Evolutionary conservation across 768 basidiomycete genomes (phyloP), one percentile per base, ranked within the genome.

Genomic region (Russula sp.): DNA sequence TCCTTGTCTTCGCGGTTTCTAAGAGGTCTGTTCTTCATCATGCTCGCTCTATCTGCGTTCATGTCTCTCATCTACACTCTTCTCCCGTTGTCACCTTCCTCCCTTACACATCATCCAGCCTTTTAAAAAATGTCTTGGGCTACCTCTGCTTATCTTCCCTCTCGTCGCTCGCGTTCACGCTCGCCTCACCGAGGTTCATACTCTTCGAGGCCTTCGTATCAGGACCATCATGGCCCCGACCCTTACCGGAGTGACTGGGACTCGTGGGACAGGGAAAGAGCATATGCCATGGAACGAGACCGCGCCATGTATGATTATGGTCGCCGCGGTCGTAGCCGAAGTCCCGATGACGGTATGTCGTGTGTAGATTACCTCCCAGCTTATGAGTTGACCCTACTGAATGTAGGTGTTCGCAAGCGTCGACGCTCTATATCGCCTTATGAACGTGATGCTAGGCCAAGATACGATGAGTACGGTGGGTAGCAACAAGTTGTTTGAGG

Each of bases 1-100:
- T 69, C 67, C 64, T 70, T 52, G 77, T 78, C 34, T 74, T 76
- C 75, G 78, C 76, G 77, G 74, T 75, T 78, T 56, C 68, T 80
- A 84, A 87, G 88, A 92, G 89, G 89, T 92, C 89, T 88, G 89
- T 92, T 82, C 85, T 85, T 85, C 84, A 82, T 85, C 83, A 90
- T 90, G 88, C 87, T 84, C 87, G 85, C 83, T 86, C 83, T 82
- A 83, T 78, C 78, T 79, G 81, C 79, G 77, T 79, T 73, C 70
- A 81, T 81, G 83, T 78, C 84, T 83, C 84, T 86, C 78, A 85
- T 84, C 77, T 79, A 79, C 80, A 79, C 73, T 81, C 78, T 77
- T 80, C 74, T 74, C 73, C 62, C 52, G 20, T 54, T 58, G 72
- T 75, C 70, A 78, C 70, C 62, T 74, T 76, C 77, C 77, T 79